A percentile compares a stretch with the other conserved stretches of the same genome.
Evolutionary conservation across 2,329 filamentous ascomycete genomes (phyloP).

Genomic region (Beauveria brongniartii): DNA sequence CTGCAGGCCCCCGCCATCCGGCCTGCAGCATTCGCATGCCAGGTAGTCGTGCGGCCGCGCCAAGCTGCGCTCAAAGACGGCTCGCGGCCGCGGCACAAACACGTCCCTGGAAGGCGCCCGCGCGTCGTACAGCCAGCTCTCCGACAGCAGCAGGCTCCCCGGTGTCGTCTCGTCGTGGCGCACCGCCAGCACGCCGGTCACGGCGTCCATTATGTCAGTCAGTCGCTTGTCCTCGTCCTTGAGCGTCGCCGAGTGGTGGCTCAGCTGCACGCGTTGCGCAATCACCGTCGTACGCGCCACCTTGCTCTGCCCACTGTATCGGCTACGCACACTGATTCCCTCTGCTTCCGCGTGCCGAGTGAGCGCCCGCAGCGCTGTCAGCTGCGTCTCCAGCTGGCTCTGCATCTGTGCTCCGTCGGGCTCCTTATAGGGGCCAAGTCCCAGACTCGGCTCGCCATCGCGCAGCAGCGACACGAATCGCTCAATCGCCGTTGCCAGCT

Average conservation of each 20-base stretch:
- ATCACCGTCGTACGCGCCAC: slow-evolving; percentile 70
- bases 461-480: slow-evolving; percentile 21
- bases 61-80: slow-evolving; percentile 63
- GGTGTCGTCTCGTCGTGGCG: slow-evolving; percentile 19
- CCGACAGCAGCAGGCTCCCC: slow-evolving; percentile 51
- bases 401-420: slow-evolving; percentile 24
- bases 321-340: slow-evolving; percentile 55
- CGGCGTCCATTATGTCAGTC: slow-evolving; percentile 54
- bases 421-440: slow-evolving; percentile 23
- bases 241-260: slow-evolving; percentile 62
- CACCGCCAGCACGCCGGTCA: slow-evolving; percentile 20
- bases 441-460: slow-evolving; percentile 30
- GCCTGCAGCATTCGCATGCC: slow-evolving; percentile 58
- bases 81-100: slow-evolving; percentile 65
- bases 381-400: slow-evolving; percentile 30
- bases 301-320: slow-evolving; percentile 63
- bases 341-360: slow-evolving; percentile 34
- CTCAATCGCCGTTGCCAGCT: slow-evolving; percentile 21
- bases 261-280: slow-evolving; percentile 73
- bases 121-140: slow-evolving; percentile 69
- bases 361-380: slow-evolving; percentile 39
- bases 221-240: slow-evolving; percentile 65
- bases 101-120: slow-evolving; percentile 62
- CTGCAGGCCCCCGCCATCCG: slow-evolving; percentile 39
- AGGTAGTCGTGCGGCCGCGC: slow-evolving; percentile 70